A percentile compares a stretch with the other conserved stretches of the same genome.
Evolutionary conservation across 2,329 filamentous ascomycete species (phyloP).

Genomic region (Cryphonectria carpinicola): DNA sequence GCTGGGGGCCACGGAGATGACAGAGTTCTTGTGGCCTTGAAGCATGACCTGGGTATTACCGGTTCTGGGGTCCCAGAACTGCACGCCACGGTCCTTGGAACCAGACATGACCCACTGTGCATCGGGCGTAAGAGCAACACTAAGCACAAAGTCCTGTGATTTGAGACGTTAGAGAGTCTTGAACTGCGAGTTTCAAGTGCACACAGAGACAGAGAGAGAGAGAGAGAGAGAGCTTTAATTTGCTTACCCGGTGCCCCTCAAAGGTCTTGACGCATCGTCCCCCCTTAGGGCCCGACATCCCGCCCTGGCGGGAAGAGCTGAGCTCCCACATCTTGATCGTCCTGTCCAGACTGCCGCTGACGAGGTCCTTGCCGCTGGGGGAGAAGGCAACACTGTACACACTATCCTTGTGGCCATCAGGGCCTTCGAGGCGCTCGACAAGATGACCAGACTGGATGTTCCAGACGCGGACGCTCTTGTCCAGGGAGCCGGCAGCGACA

Average conservation of each 20-base stretch:
- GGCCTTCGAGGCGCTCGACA: slow-evolving; percentile 88
- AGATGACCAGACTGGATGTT: slow-evolving; percentile 85
- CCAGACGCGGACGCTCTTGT: slow-evolving; percentile 98
- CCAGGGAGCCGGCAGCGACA: slow-evolving; percentile 91
- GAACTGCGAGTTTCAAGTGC: slow-evolving; percentile 31
- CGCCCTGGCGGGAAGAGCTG: slow-evolving; percentile 65
- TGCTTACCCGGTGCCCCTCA: slow-evolving; percentile 85
- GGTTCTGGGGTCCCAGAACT: slow-evolving; percentile 97
- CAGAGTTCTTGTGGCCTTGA: slow-evolving; percentile 97
- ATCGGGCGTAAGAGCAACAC: slow-evolving; percentile 92
- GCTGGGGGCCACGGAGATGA: slow-evolving; percentile 95
- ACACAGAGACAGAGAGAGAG: not conserved
- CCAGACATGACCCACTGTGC: slow-evolving; percentile 95
- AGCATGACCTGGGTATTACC: slow-evolving; percentile 97
- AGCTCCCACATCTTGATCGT: slow-evolving; percentile 99
- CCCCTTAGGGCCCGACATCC: slow-evolving; percentile 69
- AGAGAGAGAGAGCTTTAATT: not conserved
- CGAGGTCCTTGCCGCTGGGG: slow-evolving; percentile 88
- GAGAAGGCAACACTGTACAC: slow-evolving; percentile 97
- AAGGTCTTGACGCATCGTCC: slow-evolving; percentile 97
- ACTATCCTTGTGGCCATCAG: slow-evolving; percentile 93
- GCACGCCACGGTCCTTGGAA: slow-evolving; percentile 94
- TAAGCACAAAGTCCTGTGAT: slow-evolving; percentile 87
- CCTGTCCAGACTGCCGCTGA: slow-evolving; percentile 94
- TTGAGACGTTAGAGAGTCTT: slow-evolving; percentile 30